These are phyloP conservation scores for Penicillium sp. DNA, from an alignment of 2,329 filamentous ascomycete genomes.

Conservation along the genomic window DNA sequence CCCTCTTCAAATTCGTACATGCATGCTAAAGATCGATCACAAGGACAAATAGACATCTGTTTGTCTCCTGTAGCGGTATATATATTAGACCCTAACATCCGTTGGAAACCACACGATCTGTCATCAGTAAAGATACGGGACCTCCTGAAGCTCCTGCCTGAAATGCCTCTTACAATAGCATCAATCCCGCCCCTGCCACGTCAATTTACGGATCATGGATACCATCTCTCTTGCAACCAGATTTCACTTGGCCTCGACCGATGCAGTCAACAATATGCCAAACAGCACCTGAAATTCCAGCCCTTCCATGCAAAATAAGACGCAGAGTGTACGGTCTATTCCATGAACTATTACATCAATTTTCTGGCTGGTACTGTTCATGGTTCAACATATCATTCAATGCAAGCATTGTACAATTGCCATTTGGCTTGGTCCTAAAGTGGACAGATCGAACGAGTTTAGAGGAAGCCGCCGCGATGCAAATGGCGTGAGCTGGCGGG, in stretches of 20 bases:
- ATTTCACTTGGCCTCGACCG: slow-evolving; percentile 31
- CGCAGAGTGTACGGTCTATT: slow-evolving; percentile 31
- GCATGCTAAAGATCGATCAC: too few species aligned
- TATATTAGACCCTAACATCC: too few species aligned
- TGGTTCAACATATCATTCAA: slow-evolving; percentile 29
- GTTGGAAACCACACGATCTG: too few species aligned
- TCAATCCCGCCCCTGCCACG: too few species aligned
- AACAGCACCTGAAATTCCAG: slow-evolving; percentile 27
- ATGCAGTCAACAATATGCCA: slow-evolving; percentile 18
- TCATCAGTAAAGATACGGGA: too few species aligned
- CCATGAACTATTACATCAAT: slow-evolving; percentile 29
- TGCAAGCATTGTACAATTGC: slow-evolving; percentile 33
- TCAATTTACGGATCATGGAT: slow-evolving; percentile 6
- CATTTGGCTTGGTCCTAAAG: slow-evolving; percentile 44
- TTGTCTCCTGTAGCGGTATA: too few species aligned
- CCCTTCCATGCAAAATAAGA: slow-evolving; percentile 16
- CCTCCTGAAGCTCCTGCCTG: too few species aligned
- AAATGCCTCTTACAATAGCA: too few species aligned
- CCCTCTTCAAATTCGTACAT: too few species aligned
- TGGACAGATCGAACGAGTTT: slow-evolving; percentile 39
- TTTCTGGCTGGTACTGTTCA: slow-evolving; percentile 35
- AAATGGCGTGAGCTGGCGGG: slow-evolving; percentile 37
- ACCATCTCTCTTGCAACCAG: slow-evolving; percentile 23
- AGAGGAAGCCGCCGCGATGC: slow-evolving; percentile 39
- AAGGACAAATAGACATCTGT: too few species aligned